phyloP scores from a whole-genome alignment of 805 yeast genomes.

The Lipomyces oligophaga region DNA sequence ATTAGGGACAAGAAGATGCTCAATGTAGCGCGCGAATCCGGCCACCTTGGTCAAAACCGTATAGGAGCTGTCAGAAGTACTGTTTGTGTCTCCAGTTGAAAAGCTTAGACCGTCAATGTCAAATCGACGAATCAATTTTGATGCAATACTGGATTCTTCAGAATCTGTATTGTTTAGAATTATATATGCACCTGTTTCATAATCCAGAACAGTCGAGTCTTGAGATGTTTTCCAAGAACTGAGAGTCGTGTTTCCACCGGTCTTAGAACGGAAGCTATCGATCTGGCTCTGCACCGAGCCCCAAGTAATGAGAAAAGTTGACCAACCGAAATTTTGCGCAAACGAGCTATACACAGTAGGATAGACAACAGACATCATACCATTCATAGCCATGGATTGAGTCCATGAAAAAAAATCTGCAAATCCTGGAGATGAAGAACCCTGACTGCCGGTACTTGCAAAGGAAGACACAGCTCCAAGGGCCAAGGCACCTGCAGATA shows the following conservation, averaged over 20 bases:
- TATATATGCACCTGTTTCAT: constrained; percentile 15
- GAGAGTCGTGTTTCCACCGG: constrained; percentile 36
- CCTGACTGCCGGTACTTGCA: constrained; percentile 19
- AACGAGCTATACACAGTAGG: constrained; percentile 36
- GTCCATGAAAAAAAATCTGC: constrained; percentile 33
- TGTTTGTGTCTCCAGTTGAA: constrained; percentile 3
- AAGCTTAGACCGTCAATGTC: constrained; percentile 17
- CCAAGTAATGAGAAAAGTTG: constrained; percentile 36
- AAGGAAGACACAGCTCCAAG: constrained; percentile 26
- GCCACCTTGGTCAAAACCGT: constrained; percentile 30
- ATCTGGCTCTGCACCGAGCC: constrained; percentile 34
- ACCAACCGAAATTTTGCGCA: constrained; percentile 38
- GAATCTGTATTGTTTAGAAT: constrained; percentile 6
- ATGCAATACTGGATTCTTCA: constrained; percentile 4
- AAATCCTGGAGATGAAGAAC: constrained; percentile 32
- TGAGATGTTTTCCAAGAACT: constrained; percentile 22
- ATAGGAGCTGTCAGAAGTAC: constrained; percentile 4
- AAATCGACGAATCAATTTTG: constrained; percentile 12
- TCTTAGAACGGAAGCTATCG: constrained; percentile 32
- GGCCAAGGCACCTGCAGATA: constrained; percentile 35
- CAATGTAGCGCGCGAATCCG: constrained; percentile 36
- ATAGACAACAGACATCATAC: constrained; percentile 36
- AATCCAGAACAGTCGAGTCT: constrained; percentile 22
- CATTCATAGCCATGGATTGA: constrained; percentile 36
- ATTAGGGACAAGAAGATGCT: constrained; percentile 34